Evolutionary conservation across 108 stramenopile genomes (phyloP).

Genomic region (Mediolabrus comicus): DNA sequence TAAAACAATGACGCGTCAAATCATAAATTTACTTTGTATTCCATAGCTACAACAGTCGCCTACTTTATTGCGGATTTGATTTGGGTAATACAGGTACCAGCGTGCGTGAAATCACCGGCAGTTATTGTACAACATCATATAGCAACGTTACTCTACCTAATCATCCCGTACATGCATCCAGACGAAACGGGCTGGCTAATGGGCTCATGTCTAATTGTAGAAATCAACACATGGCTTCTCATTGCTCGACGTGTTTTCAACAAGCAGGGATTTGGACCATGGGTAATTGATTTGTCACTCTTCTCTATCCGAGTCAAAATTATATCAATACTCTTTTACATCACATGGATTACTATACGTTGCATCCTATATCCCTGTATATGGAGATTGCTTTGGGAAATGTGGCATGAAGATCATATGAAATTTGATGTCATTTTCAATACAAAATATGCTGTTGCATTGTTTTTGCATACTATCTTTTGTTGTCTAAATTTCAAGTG

Average conservation of each 20-base stretch:
- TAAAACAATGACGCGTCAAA: too few relatives aligned
- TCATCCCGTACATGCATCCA: slow-evolving; percentile 56
- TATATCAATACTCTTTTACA: slow-evolving; percentile 72
- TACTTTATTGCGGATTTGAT: slow-evolving; percentile 77
- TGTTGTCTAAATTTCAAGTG: slow-evolving; percentile 82
- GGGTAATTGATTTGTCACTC: slow-evolving; percentile 75
- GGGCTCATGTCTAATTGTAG: slow-evolving; percentile 84
- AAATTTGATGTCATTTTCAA: slow-evolving; percentile 14
- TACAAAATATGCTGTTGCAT: slow-evolving; percentile 38
- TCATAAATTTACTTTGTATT: too few relatives aligned
- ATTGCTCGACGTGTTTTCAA: slow-evolving; percentile 90
- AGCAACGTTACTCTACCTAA: slow-evolving; percentile 73
- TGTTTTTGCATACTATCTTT: slow-evolving; percentile 65
- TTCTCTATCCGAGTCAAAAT: slow-evolving; percentile 80
- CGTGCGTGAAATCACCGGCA: slow-evolving; percentile 67
- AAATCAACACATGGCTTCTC: slow-evolving; percentile 91
- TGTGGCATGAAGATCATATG: slow-evolving; percentile 19
- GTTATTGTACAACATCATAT: slow-evolving; percentile 87
- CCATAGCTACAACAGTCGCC: slow-evolving; percentile 45
- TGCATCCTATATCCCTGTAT: slow-evolving; percentile 65
- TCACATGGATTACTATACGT: slow-evolving; percentile 75
- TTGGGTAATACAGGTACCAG: slow-evolving; percentile 67
- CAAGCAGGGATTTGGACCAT: slow-evolving; percentile 80
- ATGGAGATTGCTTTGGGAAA: slow-evolving; percentile 39
- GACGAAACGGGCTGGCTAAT: slow-evolving; percentile 68